Base-by-base conservation (phyloP, 768 basidiomycete species). In the Suillus plorans region DNA sequence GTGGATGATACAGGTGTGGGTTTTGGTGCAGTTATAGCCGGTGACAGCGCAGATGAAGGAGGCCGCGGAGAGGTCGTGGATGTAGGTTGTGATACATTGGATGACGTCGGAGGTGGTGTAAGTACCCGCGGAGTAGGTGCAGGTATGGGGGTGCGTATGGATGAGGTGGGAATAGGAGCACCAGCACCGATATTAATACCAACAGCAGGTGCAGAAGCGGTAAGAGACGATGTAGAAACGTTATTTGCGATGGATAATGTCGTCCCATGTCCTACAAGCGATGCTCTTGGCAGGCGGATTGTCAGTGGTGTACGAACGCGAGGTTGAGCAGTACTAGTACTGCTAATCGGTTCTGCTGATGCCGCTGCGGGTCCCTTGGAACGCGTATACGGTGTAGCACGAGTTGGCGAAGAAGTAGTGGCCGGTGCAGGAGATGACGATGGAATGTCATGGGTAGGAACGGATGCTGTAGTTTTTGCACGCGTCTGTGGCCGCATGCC, bases 231-330 rank as follows among this genome's bases (percentile, higher is more conserved):
- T 37, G 36, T 37, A 39, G 56, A 37, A 16, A 22, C 14, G 7
- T 37, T 57, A 3, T 57, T 37, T 37, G n/a, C 7, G n/a, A 36
- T 34, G 13, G 31, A 37, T 22, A 57, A 57, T 22, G 36, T 6
- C 7, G n/a, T 18, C 12, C 22, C 4, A 14, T 57, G 34, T n/a
- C 53, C 36, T 9, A 5, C n/a, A 39, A 37, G 13, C 3, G 56
- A 37, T 57, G 56, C 28, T 42, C 58, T 59, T 28, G 58, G 58
- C 16, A 59, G 31, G 22, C 58, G 58, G 13, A 59, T 59, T 28
- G 58, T 59, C 10, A 59, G 18, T 1, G 58, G 42, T 20, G 58
- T 42, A 42, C 58, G 58, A 42, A 44, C 25, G 2, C 41, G 58
- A 41, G 58, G 42, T 31, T 25, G 58, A 20, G 36, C 10, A 25